Conservation (phyloP, 1,284 basidiomycete species). For the Xerocomus nothofagi region DNA sequence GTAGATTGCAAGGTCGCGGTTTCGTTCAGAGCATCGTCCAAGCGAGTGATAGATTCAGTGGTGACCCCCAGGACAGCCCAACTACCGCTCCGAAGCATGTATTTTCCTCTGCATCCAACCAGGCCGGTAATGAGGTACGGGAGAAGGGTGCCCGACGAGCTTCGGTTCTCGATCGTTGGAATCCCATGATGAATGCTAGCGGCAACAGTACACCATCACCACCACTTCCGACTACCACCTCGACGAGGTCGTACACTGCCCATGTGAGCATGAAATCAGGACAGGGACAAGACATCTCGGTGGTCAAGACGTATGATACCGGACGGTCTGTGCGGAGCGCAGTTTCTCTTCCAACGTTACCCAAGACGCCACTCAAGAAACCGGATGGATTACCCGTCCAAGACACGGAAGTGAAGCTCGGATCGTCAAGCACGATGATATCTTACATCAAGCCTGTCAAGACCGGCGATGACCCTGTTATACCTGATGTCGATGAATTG, state of each 20-base stretch:
- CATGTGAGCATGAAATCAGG: slow-evolving; percentile 10
- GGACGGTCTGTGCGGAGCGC: slow-evolving; percentile 31
- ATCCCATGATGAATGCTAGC: slow-evolving; percentile 33
- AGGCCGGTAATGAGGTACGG: slow-evolving; percentile 28
- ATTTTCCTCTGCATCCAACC: slow-evolving; percentile 36
- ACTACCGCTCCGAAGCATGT: slow-evolving; percentile 20
- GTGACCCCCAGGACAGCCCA: slow-evolving; percentile 30
- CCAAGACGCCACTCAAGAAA: slow-evolving; percentile 31
- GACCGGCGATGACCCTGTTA: slow-evolving; percentile 44
- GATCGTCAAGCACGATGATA: slow-evolving; percentile 51
- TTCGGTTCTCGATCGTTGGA: slow-evolving; percentile 72
- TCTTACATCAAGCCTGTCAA: slow-evolving; percentile 52
- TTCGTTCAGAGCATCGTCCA: slow-evolving; percentile 81
- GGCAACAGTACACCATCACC: slow-evolving; percentile 32
- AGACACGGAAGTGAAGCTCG: slow-evolving; percentile 33
- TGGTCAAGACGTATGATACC: slow-evolving; percentile 32
- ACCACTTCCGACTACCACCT: slow-evolving; percentile 32
- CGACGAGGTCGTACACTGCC: slow-evolving; percentile 20
- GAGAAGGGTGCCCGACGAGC: slow-evolving; percentile 42
- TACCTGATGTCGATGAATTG: slow-evolving; percentile 55
- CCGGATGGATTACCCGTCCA: slow-evolving; percentile 19
- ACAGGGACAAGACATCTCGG: slow-evolving; percentile 24
- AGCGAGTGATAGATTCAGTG: slow-evolving; percentile 55
- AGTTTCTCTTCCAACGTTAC: slow-evolving; percentile 27
- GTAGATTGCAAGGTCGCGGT: slow-evolving; percentile 75